Conservation (phyloP, 2,329 filamentous ascomycete genomes). For the Sarocladium kiliense region DNA sequence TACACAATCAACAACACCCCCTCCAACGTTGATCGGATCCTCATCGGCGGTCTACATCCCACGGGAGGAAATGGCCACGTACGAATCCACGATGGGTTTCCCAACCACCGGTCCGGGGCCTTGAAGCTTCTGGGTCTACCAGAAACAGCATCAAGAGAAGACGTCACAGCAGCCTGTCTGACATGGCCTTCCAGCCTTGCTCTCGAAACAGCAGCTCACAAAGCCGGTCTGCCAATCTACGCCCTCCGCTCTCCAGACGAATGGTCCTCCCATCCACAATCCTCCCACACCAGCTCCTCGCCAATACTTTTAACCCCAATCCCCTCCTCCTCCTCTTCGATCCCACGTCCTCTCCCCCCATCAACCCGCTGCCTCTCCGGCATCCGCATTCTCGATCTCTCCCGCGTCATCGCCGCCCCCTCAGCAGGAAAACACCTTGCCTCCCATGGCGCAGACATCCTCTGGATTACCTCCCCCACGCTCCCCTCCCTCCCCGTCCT, state of each 20-base stretch:
- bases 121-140: background rate
- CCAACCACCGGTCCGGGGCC: background rate
- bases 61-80: background rate
- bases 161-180: background rate
- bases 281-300: background rate
- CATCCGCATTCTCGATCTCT: conserved; percentile 3
- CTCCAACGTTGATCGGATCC: background rate
- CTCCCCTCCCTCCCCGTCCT: background rate
- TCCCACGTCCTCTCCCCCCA: background rate
- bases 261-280: conserved; percentile 3
- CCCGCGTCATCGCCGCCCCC: conserved; percentile 7
- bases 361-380: conserved; percentile 1
- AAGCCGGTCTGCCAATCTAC: conserved; percentile 7
- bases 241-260: background rate
- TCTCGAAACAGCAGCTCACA: conserved; percentile 1
- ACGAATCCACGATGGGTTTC: conserved; percentile 3
- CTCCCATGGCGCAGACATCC: conserved; percentile 2
- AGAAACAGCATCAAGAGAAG: background rate
- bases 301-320: background rate
- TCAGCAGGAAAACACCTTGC: conserved; percentile 3
- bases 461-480: background rate
- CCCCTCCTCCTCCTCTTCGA: background rate
- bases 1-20: background rate
- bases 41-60: background rate
- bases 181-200: background rate